Conservation (phyloP, 176 grass and related monocot genomes). For the Juncus effusus region DNA sequence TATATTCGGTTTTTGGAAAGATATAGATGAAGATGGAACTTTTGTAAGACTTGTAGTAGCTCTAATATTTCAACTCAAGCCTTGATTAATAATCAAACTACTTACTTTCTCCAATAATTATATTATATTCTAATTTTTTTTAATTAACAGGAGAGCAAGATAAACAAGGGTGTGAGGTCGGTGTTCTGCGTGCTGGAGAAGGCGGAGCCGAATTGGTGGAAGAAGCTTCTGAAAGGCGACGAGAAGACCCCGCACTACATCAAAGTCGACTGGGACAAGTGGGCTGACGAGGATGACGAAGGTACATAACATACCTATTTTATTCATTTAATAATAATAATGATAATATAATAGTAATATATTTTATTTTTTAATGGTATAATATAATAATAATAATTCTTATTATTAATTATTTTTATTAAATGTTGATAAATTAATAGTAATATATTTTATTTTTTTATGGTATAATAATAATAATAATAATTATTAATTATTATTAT, state of each 20-base stretch:
- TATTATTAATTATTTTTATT: too few species aligned
- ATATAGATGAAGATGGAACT: too few species aligned
- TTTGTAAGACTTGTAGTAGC: too few species aligned
- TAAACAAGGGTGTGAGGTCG: conserved; percentile 63
- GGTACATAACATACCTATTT: conserved; percentile 36
- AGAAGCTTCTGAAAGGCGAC: conserved; percentile 62
- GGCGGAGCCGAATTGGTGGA: conserved; percentile 82
- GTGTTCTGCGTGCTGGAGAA: conserved; percentile 73
- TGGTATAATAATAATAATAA: too few species aligned
- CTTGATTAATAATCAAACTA: too few species aligned
- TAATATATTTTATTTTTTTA: not conserved
- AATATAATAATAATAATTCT: too few species aligned
- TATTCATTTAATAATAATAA: not conserved
- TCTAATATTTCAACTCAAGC: too few species aligned
- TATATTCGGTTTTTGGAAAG: too few species aligned
- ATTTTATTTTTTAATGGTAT: too few species aligned
- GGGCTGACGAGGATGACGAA: conserved; percentile 96
- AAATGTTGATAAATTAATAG: not conserved
- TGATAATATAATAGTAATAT: not conserved
- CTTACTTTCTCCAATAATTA: too few species aligned
- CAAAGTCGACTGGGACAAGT: conserved; percentile 99
- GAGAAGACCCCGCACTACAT: conserved; percentile 60
- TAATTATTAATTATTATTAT: not conserved
- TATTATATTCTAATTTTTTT: not conserved
- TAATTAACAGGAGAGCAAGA: conserved; percentile 68